These are phyloP conservation scores for Coprinopsis cinerea DNA, from an alignment of 768 basidiomycete species.

Conservation along the genomic window DNA sequence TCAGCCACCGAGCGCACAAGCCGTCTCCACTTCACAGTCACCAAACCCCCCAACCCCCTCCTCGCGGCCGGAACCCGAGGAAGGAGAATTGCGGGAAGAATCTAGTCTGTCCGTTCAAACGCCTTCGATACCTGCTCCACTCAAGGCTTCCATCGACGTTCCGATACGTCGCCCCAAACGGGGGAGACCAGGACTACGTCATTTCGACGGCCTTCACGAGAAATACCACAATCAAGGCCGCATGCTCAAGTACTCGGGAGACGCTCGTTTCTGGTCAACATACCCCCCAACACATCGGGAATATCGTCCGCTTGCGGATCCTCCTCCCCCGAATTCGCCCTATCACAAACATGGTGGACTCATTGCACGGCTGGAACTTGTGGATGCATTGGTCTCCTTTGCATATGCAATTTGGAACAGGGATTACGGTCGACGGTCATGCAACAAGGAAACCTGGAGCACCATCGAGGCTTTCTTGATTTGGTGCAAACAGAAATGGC, in stretches of 20 bases:
- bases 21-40: slow-evolving; percentile 20
- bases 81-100: slow-evolving; percentile 51
- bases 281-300: slow-evolving; percentile 60
- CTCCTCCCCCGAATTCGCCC: slow-evolving; percentile 58
- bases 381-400: slow-evolving; percentile 80
- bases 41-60: slow-evolving; percentile 17
- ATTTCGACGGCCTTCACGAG: slow-evolving; percentile 60
- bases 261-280: slow-evolving; percentile 72
- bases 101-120: slow-evolving; percentile 16
- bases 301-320: slow-evolving; percentile 55
- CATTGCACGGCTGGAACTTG: slow-evolving; percentile 72
- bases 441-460: slow-evolving; percentile 57
- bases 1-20: slow-evolving; percentile 20
- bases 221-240: slow-evolving; percentile 67
- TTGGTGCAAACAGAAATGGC: slow-evolving; percentile 71
- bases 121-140: slow-evolving; percentile 17
- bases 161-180: slow-evolving; percentile 67
- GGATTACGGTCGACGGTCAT: slow-evolving; percentile 52
- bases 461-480: slow-evolving; percentile 65
- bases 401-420: slow-evolving; percentile 79
- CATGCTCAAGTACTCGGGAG: slow-evolving; percentile 78
- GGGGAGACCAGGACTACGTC: slow-evolving; percentile 39
- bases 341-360: slow-evolving; percentile 74
- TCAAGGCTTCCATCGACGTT: slow-evolving; percentile 29
- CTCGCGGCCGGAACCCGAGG: slow-evolving; percentile 43